A percentile compares a stretch with the other conserved stretches of the same genome.
Evolutionary conservation across 2,329 filamentous ascomycete species (phyloP).

Genomic region (Lasiodiplodia hormozganensis): DNA sequence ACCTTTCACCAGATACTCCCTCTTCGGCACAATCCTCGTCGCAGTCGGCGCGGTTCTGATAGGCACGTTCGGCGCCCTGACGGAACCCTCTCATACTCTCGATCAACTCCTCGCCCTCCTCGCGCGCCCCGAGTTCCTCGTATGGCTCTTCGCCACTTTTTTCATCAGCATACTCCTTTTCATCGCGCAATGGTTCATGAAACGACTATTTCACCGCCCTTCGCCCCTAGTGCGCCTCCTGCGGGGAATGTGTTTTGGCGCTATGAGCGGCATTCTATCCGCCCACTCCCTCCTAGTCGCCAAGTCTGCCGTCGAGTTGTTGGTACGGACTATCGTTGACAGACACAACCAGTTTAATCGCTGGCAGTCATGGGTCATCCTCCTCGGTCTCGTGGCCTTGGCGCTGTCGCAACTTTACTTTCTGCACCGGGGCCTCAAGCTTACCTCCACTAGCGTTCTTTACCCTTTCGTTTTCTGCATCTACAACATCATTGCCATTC

Average conservation of each 20-base stretch:
- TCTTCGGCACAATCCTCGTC: constrained; percentile 87
- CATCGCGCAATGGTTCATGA: constrained; percentile 49
- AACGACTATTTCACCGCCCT: constrained; percentile 47
- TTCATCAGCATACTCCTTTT: constrained; percentile 75
- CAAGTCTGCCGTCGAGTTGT: constrained; percentile 93
- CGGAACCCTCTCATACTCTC: constrained; percentile 88
- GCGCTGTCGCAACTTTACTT: constrained; percentile 94
- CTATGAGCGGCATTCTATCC: constrained; percentile 87
- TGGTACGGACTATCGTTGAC: constrained; percentile 86
- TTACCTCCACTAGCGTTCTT: constrained; percentile 93
- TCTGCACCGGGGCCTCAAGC: constrained; percentile 88
- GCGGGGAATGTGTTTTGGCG: constrained; percentile 85
- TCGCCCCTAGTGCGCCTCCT: constrained; percentile 74
- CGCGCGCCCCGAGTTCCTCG: constrained; percentile 74
- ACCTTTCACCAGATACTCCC: constrained; percentile 92
- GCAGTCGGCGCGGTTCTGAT: constrained; percentile 89
- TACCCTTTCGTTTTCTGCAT: constrained; percentile 98
- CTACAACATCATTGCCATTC: constrained; percentile 98
- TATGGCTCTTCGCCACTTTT: constrained; percentile 86
- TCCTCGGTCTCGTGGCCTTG: constrained; percentile 79
- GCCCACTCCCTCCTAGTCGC: constrained; percentile 92
- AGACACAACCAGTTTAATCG: constrained; percentile 91
- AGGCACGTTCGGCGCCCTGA: constrained; percentile 90
- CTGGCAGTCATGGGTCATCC: constrained; percentile 93
- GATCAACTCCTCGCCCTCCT: constrained; percentile 81